A percentile compares a stretch with the other conserved stretches of the same genome.
These are phyloP conservation scores for Lachnellula arida DNA, from an alignment of 2,329 filamentous ascomycete species.

Conservation along the genomic window DNA sequence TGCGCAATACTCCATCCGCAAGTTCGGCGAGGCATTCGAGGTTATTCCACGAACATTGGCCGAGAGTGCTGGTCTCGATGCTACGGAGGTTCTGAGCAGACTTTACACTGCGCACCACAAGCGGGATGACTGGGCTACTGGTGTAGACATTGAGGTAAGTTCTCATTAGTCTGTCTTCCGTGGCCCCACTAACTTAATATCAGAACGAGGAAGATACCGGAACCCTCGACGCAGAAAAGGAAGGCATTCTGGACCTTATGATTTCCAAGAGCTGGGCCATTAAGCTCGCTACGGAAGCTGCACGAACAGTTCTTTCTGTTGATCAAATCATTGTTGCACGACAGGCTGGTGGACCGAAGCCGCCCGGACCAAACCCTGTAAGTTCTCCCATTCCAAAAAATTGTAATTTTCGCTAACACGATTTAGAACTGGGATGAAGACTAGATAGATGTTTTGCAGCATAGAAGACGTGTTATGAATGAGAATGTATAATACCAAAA, in stretches of 20 bases:
- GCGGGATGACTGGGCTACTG: constrained; percentile 81
- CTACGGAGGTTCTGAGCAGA: constrained; percentile 90
- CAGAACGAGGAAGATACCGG: constrained; percentile 75
- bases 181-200: constrained; percentile 11
- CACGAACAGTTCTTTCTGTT: constrained; percentile 87
- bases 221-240: constrained; percentile 77
- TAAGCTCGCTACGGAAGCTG: constrained; percentile 91
- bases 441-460: constrained; percentile 29
- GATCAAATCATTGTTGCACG: constrained; percentile 98
- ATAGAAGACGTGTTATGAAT: constrained; percentile 18
- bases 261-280: constrained; percentile 95
- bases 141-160: constrained; percentile 81
- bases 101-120: constrained; percentile 92
- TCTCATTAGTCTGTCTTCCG: not conserved
- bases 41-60: constrained; percentile 91
- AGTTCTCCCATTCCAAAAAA: constrained; percentile 14
- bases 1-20: constrained; percentile 93
- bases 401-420: constrained; percentile 10
- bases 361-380: constrained; percentile 80
- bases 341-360: constrained; percentile 96
- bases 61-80: constrained; percentile 91
- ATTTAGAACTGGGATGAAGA: constrained; percentile 35
- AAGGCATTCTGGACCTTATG: constrained; percentile 88
- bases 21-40: constrained; percentile 96
- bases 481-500: constrained; percentile 29